Conservation (phyloP, 257 asterid species). For the Cruciata laevipes region DNA sequence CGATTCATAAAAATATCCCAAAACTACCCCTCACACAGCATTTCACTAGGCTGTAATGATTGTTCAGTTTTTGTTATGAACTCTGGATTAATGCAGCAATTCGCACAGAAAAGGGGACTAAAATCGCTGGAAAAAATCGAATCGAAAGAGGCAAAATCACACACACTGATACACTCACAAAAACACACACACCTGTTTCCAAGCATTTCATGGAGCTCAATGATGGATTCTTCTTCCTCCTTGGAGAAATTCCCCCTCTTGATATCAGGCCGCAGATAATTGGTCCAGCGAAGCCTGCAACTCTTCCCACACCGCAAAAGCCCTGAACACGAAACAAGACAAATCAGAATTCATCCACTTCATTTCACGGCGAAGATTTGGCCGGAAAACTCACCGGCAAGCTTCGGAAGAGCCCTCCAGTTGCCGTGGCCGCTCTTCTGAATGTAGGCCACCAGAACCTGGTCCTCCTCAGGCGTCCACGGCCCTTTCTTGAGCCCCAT, state of each 20-base stretch:
- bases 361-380: not conserved
- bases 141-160: not conserved
- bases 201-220: slow-evolving; percentile 32
- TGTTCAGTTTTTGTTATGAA: slow-evolving; percentile 1
- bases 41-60: not conserved
- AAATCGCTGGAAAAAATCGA: not conserved
- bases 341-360: not conserved
- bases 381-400: slow-evolving; percentile 46
- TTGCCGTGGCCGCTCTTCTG: slow-evolving; percentile 55
- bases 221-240: slow-evolving; percentile 46
- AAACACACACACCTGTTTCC: slow-evolving; percentile 55
- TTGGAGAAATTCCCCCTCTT: slow-evolving; percentile 46
- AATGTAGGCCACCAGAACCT: slow-evolving; percentile 40
- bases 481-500: slow-evolving; percentile 82
- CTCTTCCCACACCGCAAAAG: slow-evolving; percentile 61
- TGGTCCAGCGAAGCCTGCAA: slow-evolving; percentile 52
- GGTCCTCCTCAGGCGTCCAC: slow-evolving; percentile 73
- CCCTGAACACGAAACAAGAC: slow-evolving; percentile 25
- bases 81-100: slow-evolving; percentile 1
- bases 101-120: slow-evolving; percentile 5
- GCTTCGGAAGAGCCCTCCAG: slow-evolving; percentile 82
- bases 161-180: no score
- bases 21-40: not conserved
- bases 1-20: not conserved
- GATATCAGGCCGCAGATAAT: slow-evolving; percentile 50